Evolutionary conservation across 306 rosid species (phyloP), one percentile per base, ranked within the genome.

Genomic region (Begonia loranthoides): DNA sequence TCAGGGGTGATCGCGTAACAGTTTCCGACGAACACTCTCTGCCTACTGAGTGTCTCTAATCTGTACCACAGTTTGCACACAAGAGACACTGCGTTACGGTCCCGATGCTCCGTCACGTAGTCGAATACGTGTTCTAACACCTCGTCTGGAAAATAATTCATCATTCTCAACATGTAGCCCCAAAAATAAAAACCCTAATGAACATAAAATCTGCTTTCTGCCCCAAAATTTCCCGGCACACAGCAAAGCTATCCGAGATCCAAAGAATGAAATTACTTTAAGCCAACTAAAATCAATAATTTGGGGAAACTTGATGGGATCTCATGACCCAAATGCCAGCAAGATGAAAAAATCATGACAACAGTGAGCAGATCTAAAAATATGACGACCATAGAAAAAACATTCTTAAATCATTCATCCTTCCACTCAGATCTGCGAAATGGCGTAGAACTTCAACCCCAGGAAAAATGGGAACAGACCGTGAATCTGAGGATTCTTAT

Each of bases 91-190:
- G 80, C 65, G 78, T 90, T 90, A 14, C 99, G 73, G 70, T 90
- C 95, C 17, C 68, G 54, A 63, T 86, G 87, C 62, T 90, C 62
- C n/a, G 63, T 72, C 21, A 86, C 86, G 49, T 51, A 76, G 56
- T 76, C 92, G 68, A 90, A 90, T 11, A 90, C 71, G 55, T 82
- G 94, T 71, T 86, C 99, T 51, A 90, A 51, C 6, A 90, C 95
- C 80, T 90, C 94, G 50, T 90, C 99, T 3, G 95, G 99, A 64
- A 85, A 90, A 67, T 86, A 80, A 70, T 79, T 90, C 95, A 85
- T 83, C 76, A 14, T 62, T 28, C 54, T 51, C 63, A 52, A 59
- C 49, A 47, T 34, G 15, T 43, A 64, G 68, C 36, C 36, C 36
- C 36, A 28, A 28, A 28, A 28, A 28, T 28, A 7, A 28, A 28